phyloP scores from a whole-genome alignment of 169 alveolate species.

The Besnoitia besnoiti region DNA sequence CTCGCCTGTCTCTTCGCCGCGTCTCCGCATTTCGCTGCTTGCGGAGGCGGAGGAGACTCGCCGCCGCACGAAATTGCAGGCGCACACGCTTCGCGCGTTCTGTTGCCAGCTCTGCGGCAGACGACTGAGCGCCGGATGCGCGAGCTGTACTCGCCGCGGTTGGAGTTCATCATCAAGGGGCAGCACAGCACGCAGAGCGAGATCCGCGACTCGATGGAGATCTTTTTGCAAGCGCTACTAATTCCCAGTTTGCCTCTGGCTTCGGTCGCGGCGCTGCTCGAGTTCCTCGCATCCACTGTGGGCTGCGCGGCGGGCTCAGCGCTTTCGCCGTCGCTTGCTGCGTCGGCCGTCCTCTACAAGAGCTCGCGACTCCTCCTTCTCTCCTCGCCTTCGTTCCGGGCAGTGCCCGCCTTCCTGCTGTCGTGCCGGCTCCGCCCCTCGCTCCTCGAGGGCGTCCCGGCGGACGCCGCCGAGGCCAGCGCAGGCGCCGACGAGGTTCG shows the following conservation, averaged over 20 bases:
- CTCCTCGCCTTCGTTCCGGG: not conserved
- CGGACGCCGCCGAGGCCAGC: no score
- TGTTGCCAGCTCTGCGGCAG: no score
- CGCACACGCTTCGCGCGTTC: no score
- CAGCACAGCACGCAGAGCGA: not conserved
- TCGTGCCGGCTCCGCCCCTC: not conserved
- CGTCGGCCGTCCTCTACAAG: not conserved
- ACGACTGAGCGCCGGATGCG: no score
- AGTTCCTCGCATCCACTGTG: not conserved
- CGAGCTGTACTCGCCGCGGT: not conserved
- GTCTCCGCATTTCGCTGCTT: not conserved
- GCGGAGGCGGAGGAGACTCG: not conserved
- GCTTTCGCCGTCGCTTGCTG: not conserved
- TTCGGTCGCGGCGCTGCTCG: slow-evolving; percentile 12
- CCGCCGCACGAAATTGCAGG: no score
- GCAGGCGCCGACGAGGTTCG: no score
- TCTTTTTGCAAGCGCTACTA: not conserved
- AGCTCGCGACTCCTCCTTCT: not conserved
- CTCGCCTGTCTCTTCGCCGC: not conserved
- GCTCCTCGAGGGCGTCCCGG: no score
- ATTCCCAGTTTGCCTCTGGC: not conserved
- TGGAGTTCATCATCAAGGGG: not conserved
- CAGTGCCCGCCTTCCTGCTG: not conserved
- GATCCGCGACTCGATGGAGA: not conserved
- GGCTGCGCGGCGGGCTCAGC: not conserved